phyloP scores from a whole-genome alignment of 306 rosid species.

The Malus sieversii region DNA sequence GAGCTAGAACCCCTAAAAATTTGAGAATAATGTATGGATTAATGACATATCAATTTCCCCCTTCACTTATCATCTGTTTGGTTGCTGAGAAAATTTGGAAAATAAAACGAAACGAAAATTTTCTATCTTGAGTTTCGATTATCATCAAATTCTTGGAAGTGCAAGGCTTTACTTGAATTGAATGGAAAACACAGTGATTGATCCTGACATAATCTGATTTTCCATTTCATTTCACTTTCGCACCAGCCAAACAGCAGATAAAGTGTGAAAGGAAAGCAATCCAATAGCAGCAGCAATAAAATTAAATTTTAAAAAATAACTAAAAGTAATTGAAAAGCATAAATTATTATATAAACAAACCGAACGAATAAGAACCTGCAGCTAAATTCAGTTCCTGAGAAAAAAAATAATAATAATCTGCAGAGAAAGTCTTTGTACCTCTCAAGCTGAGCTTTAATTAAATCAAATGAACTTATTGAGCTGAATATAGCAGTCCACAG shows the following conservation, averaged over 20 bases:
- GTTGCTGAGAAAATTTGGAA: not conserved
- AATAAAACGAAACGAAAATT: not conserved
- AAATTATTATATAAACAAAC: not conserved
- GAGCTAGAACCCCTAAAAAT: not conserved
- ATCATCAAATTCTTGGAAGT: not conserved
- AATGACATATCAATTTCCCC: not conserved
- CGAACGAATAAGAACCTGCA: conserved; percentile 1
- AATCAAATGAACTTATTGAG: not conserved
- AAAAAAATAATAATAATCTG: no score
- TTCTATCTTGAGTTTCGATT: not conserved
- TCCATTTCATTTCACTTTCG: not conserved
- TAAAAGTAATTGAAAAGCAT: not conserved
- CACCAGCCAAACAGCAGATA: not conserved
- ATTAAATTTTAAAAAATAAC: not conserved
- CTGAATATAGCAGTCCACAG: not conserved
- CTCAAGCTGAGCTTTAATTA: not conserved
- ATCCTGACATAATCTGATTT: not conserved
- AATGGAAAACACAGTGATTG: not conserved
- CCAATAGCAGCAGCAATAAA: not conserved
- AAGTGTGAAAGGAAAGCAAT: not conserved
- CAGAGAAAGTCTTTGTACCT: not conserved
- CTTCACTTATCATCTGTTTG: not conserved
- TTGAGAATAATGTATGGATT: not conserved
- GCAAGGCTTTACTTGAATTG: not conserved
- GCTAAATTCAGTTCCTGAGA: not conserved